Evolutionary conservation across 2,329 filamentous ascomycete genomes (phyloP).

Genomic region (Alternaria tenuissima): DNA sequence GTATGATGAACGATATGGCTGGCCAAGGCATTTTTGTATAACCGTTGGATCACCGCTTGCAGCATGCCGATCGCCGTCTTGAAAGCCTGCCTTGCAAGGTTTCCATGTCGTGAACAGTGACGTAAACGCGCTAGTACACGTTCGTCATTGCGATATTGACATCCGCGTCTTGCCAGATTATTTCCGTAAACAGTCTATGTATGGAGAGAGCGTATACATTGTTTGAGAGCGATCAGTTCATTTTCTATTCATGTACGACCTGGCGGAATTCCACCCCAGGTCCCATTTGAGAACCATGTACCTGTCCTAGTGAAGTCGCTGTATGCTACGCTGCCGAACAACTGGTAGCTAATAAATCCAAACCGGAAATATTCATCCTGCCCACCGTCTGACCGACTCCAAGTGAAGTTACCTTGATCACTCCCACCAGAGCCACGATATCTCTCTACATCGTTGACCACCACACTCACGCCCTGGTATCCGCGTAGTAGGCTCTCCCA

Average conservation of each 20-base stretch:
- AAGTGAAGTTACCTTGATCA: constrained; percentile 63
- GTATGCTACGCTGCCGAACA: constrained; percentile 40
- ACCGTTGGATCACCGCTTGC: not conserved
- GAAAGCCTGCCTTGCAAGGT: constrained; percentile 4
- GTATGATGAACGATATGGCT: not conserved
- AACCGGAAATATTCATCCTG: constrained; percentile 47
- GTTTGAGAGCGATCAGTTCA: not conserved
- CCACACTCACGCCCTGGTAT: constrained; percentile 80
- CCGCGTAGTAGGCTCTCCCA: constrained; percentile 54
- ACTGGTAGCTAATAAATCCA: constrained; percentile 42
- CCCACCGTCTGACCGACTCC: constrained; percentile 59
- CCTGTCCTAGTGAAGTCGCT: constrained; percentile 48
- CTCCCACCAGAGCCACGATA: constrained; percentile 73
- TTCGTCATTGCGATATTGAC: not conserved
- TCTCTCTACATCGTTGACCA: constrained; percentile 87
- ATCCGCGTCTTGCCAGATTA: not conserved
- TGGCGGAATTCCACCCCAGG: constrained; percentile 38
- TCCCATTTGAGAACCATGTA: constrained; percentile 42
- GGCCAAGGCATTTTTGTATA: constrained; percentile 1
- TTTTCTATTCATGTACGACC: constrained; percentile 15
- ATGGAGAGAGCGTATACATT: not conserved
- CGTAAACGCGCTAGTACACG: constrained; percentile 5
- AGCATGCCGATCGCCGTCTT: not conserved
- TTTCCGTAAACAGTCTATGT: not conserved
- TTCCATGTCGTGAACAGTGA: constrained; percentile 7